Conservation (phyloP, 257 asterid genomes). For the Anisodus tanguticus region DNA sequence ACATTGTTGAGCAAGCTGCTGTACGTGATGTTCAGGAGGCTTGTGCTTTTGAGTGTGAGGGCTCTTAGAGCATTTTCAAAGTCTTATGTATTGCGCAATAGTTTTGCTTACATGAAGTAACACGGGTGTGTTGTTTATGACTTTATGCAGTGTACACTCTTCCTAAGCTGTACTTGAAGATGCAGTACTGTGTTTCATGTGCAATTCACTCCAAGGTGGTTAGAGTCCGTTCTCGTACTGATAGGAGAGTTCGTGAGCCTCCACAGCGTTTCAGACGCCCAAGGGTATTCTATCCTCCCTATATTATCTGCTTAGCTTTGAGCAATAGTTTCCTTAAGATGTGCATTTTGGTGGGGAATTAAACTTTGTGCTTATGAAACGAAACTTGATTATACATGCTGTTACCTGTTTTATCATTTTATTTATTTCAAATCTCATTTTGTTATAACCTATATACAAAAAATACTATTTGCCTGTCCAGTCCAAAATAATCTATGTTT, state of each 20-base stretch:
- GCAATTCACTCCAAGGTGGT: constrained; percentile 66
- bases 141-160: constrained; percentile 53
- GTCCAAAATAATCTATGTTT: no score
- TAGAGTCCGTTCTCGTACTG: constrained; percentile 65
- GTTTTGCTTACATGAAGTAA: background rate
- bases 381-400: background rate
- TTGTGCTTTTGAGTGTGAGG: constrained; percentile 61
- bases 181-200: constrained; percentile 43
- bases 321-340: background rate
- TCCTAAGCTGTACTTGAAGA: constrained; percentile 67
- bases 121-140: background rate
- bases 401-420: background rate
- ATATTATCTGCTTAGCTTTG: background rate
- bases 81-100: background rate
- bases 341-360: background rate
- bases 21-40: constrained; percentile 77
- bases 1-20: constrained; percentile 78
- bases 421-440: background rate
- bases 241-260: constrained; percentile 77
- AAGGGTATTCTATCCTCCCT: constrained; percentile 43
- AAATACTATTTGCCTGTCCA: no score
- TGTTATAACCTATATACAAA: background rate
- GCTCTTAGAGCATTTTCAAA: background rate
- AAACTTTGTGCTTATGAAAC: background rate
- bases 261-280: constrained; percentile 86